phyloP scores from a whole-genome alignment of 371 early-diverging fungal species.

The Actinomucor elegans region DNA sequence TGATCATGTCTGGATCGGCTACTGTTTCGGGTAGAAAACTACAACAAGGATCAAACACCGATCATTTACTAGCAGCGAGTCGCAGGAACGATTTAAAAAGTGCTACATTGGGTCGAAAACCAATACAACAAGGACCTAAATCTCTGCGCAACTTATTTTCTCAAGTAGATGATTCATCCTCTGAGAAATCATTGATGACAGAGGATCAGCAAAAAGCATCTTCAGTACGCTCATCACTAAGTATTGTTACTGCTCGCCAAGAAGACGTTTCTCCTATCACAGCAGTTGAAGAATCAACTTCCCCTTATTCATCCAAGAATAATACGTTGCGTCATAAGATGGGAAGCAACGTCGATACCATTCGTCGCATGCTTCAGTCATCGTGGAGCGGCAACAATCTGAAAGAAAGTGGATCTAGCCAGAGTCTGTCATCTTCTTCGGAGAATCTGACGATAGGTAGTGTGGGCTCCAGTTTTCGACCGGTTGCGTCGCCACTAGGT shows the following conservation, averaged over 20 bases:
- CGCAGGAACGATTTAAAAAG: background rate
- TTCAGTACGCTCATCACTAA: background rate
- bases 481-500: slow-evolving; percentile 21
- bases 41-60: background rate
- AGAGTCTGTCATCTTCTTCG: slow-evolving; percentile 15
- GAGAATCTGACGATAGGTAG: slow-evolving; percentile 13
- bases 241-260: background rate
- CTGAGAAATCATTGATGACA: no score
- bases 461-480: slow-evolving; percentile 10
- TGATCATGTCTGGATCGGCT: slow-evolving; percentile 17
- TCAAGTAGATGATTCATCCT: slow-evolving; percentile 1
- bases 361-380: slow-evolving; percentile 35
- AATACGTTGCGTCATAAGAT: slow-evolving; percentile 6
- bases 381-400: slow-evolving; percentile 35
- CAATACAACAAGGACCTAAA: background rate
- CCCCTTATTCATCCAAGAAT: slow-evolving; percentile 14
- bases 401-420: slow-evolving; percentile 23
- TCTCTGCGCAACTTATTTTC: slow-evolving; percentile 8
- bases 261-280: background rate
- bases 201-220: background rate
- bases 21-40: slow-evolving; percentile 11
- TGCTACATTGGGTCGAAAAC: slow-evolving; percentile 9
- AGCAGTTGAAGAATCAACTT: background rate
- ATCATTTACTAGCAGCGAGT: background rate
- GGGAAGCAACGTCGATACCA: slow-evolving; percentile 30